Conservation (phyloP, 192 early-diverging fungal species). For the Gigaspora rosea region DNA sequence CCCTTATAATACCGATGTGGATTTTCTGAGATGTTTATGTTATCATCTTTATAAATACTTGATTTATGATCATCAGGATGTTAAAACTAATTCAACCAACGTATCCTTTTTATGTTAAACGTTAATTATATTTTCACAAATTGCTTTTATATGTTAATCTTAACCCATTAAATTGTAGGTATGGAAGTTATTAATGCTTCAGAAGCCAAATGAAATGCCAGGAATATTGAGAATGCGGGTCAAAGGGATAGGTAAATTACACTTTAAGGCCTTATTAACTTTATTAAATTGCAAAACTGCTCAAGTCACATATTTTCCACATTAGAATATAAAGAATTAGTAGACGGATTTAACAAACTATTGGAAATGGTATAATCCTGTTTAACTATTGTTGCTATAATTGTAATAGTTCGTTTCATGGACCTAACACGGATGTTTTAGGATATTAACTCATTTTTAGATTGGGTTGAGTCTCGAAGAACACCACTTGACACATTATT, state of each 20-base stretch:
- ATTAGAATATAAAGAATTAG: constrained; percentile 49
- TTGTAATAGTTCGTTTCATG: not conserved
- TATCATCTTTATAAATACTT: constrained; percentile 63
- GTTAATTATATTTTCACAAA: not conserved
- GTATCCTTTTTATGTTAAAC: constrained; percentile 22
- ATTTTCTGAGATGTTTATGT: constrained; percentile 63
- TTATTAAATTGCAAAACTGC: not conserved
- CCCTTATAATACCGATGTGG: constrained; percentile 55
- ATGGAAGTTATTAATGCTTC: constrained; percentile 62
- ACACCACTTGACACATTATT: constrained; percentile 58
- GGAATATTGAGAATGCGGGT: constrained; percentile 45
- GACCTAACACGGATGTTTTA: constrained; percentile 25
- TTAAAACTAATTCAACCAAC: constrained; percentile 50
- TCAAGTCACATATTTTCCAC: not conserved
- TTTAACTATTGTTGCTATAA: not conserved
- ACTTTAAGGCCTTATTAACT: not conserved
- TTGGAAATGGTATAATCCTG: constrained; percentile 49
- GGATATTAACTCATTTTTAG: constrained; percentile 58
- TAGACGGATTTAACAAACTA: constrained; percentile 58
- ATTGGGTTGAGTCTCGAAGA: constrained; percentile 57
- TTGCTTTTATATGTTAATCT: not conserved
- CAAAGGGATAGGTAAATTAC: constrained; percentile 37
- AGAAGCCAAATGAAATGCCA: constrained; percentile 53
- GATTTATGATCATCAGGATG: constrained; percentile 40
- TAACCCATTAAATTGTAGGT: constrained; percentile 42